phyloP scores from a whole-genome alignment of 805 yeast species.

The Candida coleopterorum region DNA sequence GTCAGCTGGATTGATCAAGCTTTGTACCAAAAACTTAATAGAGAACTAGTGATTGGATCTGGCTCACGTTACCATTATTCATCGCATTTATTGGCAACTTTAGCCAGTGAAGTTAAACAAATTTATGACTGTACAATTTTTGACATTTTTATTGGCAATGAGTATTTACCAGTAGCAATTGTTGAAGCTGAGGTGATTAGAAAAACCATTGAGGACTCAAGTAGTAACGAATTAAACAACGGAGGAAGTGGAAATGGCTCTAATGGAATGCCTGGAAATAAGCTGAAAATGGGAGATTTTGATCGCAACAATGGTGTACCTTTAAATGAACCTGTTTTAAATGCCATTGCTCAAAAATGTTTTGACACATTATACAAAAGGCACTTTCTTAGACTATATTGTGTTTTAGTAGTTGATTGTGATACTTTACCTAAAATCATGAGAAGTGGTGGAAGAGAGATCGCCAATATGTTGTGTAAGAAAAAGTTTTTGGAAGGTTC shows the following conservation, averaged over 20 bases:
- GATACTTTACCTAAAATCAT: constrained; percentile 80
- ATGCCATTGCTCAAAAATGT: constrained; percentile 40
- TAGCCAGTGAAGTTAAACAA: constrained; percentile 75
- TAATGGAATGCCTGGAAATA: constrained; percentile 7
- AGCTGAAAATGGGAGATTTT: constrained; percentile 11
- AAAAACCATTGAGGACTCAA: constrained; percentile 29
- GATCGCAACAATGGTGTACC: constrained; percentile 33
- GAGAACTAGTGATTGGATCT: constrained; percentile 30
- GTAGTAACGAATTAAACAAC: constrained; percentile 10
- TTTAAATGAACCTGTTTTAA: constrained; percentile 38
- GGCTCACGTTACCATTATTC: constrained; percentile 70
- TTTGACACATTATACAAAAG: constrained; percentile 37
- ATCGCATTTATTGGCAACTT: constrained; percentile 78
- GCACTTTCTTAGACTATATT: constrained; percentile 75
- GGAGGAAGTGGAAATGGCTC: constrained; percentile 6
- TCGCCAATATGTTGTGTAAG: constrained; percentile 85
- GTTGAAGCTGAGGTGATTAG: constrained; percentile 61
- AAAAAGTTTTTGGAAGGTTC: constrained; percentile 72
- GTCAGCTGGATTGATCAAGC: constrained; percentile 61
- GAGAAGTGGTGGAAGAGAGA: constrained; percentile 82
- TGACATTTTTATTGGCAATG: constrained; percentile 74
- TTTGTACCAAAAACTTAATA: constrained; percentile 22
- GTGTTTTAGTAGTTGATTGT: constrained; percentile 75
- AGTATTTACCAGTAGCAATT: constrained; percentile 77
- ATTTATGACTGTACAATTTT: constrained; percentile 90